A percentile compares a stretch with the other conserved stretches of the same genome.
phyloP scores from a whole-genome alignment of 495 filamentous ascomycete genomes.

The Daldinia bambusicola region DNA sequence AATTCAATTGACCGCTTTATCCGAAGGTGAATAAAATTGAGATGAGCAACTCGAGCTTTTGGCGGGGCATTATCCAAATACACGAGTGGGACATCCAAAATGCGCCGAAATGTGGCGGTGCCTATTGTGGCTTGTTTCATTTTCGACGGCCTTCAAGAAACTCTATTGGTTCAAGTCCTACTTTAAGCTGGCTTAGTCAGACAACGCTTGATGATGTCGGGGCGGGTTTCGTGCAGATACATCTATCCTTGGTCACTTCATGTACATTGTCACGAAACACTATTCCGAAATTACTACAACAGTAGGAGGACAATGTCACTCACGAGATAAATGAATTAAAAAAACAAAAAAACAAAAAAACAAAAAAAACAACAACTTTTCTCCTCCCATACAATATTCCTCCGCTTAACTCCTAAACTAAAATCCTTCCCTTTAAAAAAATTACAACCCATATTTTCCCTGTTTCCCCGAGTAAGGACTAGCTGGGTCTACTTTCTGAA shows the following conservation, averaged over 20 bases:
- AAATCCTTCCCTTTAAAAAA: neutral
- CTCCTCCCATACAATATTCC: conserved; percentile 3
- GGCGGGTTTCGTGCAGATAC: conserved; percentile 31
- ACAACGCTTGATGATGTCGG: conserved; percentile 39
- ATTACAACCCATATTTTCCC: conserved; percentile 20
- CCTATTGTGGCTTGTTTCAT: conserved; percentile 20
- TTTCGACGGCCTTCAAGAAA: conserved; percentile 21
- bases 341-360: neutral
- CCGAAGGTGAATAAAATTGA: conserved; percentile 29
- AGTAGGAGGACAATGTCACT: conserved; percentile 7
- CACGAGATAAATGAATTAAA: conserved; percentile 15
- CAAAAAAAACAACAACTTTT: neutral
- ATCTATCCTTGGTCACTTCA: conserved; percentile 12
- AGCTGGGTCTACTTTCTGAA: conserved; percentile 21
- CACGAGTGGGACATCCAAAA: too few relatives aligned
- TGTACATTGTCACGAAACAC: conserved; percentile 32
- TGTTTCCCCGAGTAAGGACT: conserved; percentile 13
- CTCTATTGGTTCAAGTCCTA: conserved; percentile 22
- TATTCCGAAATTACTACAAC: conserved; percentile 36
- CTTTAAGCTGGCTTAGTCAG: conserved; percentile 10
- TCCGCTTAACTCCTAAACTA: neutral
- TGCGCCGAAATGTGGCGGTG: conserved; percentile 22
- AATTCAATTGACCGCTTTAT: conserved; percentile 34
- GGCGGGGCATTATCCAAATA: conserved; percentile 16
- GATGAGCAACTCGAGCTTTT: conserved; percentile 23